These are phyloP conservation scores for Boechera retrofracta DNA, from an alignment of 345 rosid genomes.

Conservation along the genomic window DNA sequence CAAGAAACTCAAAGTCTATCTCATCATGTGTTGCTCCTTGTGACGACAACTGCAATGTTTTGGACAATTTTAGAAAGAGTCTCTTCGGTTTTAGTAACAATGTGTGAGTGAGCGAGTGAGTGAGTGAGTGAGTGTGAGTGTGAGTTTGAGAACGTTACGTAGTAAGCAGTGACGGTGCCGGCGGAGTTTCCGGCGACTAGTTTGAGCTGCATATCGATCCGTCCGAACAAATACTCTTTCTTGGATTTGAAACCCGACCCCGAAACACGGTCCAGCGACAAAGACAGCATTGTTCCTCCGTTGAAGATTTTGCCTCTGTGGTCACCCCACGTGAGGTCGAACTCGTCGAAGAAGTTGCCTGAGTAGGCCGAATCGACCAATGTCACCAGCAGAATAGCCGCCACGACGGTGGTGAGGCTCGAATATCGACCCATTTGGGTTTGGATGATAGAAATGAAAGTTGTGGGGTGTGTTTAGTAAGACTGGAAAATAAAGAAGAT, in stretches of 20 bases:
- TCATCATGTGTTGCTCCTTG: constrained; percentile 63
- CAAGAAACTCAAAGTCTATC: constrained; percentile 73
- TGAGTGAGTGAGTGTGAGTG: not conserved
- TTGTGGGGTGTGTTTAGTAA: not conserved
- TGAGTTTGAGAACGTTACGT: constrained; percentile 45
- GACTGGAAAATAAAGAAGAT: constrained; percentile 13
- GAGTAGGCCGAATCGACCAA: constrained; percentile 39
- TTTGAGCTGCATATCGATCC: constrained; percentile 71
- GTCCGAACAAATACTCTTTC: constrained; percentile 61
- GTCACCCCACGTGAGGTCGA: constrained; percentile 64
- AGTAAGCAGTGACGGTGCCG: constrained; percentile 71
- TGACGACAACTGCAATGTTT: constrained; percentile 53
- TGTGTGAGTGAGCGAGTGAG: not conserved
- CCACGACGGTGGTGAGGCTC: constrained; percentile 9
- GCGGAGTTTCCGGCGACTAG: constrained; percentile 74
- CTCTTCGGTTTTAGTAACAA: not conserved
- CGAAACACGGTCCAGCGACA: constrained; percentile 55
- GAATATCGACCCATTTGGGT: constrained; percentile 34
- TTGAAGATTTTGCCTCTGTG: constrained; percentile 56
- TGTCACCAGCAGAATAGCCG: constrained; percentile 4
- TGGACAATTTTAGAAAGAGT: not conserved
- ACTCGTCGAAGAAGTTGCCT: constrained; percentile 56
- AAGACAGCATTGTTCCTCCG: constrained; percentile 57
- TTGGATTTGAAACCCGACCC: constrained; percentile 68
- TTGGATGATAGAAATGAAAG: constrained; percentile 10